Conservation (phyloP, 495 filamentous ascomycete species). For the Annulohypoxylon nitens region DNA sequence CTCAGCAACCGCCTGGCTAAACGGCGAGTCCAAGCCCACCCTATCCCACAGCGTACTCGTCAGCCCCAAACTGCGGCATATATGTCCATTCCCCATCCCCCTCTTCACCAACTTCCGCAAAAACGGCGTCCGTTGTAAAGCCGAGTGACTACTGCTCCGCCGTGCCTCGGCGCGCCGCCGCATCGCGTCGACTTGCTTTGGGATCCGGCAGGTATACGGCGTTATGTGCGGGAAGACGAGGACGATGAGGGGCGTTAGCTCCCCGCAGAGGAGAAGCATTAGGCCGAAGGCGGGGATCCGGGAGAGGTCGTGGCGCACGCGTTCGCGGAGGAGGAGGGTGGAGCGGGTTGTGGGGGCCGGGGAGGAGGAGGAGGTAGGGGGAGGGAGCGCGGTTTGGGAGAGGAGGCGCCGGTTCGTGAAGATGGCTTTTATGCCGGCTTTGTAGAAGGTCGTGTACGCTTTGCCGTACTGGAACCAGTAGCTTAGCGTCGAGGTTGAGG, state of each 20-base stretch:
- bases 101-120: not conserved
- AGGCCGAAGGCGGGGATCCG: slow-evolving; percentile 82
- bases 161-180: slow-evolving; percentile 62
- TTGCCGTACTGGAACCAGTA: slow-evolving; percentile 67
- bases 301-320: slow-evolving; percentile 74
- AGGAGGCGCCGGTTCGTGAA: slow-evolving; percentile 71
- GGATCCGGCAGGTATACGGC: slow-evolving; percentile 84
- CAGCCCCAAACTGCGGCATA: slow-evolving; percentile 50
- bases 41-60: slow-evolving; percentile 52
- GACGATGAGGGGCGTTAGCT: slow-evolving; percentile 83
- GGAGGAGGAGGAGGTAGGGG: slow-evolving; percentile 35
- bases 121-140: slow-evolving; percentile 28
- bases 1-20: slow-evolving; percentile 26
- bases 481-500: slow-evolving; percentile 53
- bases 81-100: slow-evolving; percentile 57
- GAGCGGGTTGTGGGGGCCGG: slow-evolving; percentile 49
- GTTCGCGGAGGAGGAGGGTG: slow-evolving; percentile 64
- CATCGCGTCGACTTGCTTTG: slow-evolving; percentile 74
- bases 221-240: slow-evolving; percentile 75
- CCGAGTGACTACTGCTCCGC: slow-evolving; percentile 58
- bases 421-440: slow-evolving; percentile 80
- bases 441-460: slow-evolving; percentile 84
- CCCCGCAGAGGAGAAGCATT: slow-evolving; percentile 80
- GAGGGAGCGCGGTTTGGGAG: slow-evolving; percentile 28
- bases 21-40: slow-evolving; percentile 42